phyloP scores from a whole-genome alignment of 768 basidiomycete genomes.

The Pleurotus citrinopileatus region DNA sequence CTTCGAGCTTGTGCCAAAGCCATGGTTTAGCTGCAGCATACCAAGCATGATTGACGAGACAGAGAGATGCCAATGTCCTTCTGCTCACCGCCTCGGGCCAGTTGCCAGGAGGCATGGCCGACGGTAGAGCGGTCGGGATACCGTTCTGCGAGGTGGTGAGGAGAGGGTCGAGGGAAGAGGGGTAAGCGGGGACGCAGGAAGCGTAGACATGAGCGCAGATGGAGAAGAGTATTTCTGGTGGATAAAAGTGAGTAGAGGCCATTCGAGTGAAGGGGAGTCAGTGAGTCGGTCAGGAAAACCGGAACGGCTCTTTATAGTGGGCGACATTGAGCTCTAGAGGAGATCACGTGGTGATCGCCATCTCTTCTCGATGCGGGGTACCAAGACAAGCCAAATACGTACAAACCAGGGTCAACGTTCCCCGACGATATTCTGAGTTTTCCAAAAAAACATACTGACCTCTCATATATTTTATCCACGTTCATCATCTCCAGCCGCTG shows the following conservation, averaged over 20 bases:
- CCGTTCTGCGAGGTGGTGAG: constrained; percentile 41
- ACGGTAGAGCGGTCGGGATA: constrained; percentile 63
- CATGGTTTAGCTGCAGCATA: constrained; percentile 83
- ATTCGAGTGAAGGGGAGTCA: neutral
- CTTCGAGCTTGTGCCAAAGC: constrained; percentile 83
- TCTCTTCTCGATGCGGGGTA: constrained; percentile 9
- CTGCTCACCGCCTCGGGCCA: constrained; percentile 70
- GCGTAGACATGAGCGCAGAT: constrained; percentile 75
- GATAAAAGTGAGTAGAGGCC: constrained; percentile 21
- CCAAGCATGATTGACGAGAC: constrained; percentile 77
- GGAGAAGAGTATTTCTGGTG: constrained; percentile 67
- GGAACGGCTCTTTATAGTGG: constrained; percentile 10
- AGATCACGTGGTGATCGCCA: constrained; percentile 9
- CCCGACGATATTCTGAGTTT: constrained; percentile 3
- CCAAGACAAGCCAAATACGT: constrained; percentile 1
- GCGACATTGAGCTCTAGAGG: neutral
- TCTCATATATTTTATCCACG: neutral
- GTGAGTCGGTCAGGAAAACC: neutral
- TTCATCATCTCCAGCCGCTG: neutral
- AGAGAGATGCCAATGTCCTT: constrained; percentile 64
- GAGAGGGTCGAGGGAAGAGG: constrained; percentile 71
- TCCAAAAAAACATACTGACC: too few species aligned
- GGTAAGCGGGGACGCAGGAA: constrained; percentile 51
- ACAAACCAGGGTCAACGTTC: neutral
- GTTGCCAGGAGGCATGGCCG: constrained; percentile 67